phyloP scores from a whole-genome alignment of 257 asterid genomes.

The Ligustrum vulgare region DNA sequence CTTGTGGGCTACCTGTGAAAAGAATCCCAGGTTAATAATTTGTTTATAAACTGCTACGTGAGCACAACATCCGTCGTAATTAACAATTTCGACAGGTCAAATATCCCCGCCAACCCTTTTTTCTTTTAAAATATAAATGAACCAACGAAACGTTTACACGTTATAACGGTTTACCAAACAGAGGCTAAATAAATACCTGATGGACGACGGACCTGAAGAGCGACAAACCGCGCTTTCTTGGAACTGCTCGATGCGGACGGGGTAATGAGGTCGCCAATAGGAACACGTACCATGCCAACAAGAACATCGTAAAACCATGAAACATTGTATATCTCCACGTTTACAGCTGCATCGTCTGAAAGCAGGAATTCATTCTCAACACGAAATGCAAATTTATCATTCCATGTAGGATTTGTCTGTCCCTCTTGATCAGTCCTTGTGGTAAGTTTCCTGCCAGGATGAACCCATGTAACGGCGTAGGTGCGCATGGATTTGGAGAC shows the following conservation, averaged over 20 bases:
- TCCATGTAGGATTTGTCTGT: constrained; percentile 63
- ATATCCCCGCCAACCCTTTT: no score
- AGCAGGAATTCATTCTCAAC: constrained; percentile 42
- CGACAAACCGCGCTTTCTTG: constrained; percentile 41
- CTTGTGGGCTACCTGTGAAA: constrained; percentile 57
- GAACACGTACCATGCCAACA: constrained; percentile 57
- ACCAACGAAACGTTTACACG: no score
- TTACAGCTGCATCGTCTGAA: constrained; percentile 39
- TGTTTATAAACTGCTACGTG: no score
- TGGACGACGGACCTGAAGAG: constrained; percentile 68
- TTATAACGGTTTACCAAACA: no score
- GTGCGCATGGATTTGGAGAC: constrained; percentile 63
- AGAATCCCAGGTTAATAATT: not conserved
- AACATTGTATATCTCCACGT: constrained; percentile 55
- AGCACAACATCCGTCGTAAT: no score
- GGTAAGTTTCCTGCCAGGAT: constrained; percentile 44
- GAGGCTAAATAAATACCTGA: constrained; percentile 27
- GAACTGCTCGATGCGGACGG: constrained; percentile 16
- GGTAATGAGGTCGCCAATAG: constrained; percentile 43
- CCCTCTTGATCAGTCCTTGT: constrained; percentile 56
- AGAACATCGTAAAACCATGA: constrained; percentile 68
- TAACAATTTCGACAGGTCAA: no score
- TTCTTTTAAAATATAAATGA: no score
- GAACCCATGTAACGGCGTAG: constrained; percentile 59
- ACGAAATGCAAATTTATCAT: constrained; percentile 57